Evolutionary conservation across 2,329 filamentous ascomycete genomes (phyloP), one percentile per base, ranked within the genome.

Genomic region (Neonectria punicea): DNA sequence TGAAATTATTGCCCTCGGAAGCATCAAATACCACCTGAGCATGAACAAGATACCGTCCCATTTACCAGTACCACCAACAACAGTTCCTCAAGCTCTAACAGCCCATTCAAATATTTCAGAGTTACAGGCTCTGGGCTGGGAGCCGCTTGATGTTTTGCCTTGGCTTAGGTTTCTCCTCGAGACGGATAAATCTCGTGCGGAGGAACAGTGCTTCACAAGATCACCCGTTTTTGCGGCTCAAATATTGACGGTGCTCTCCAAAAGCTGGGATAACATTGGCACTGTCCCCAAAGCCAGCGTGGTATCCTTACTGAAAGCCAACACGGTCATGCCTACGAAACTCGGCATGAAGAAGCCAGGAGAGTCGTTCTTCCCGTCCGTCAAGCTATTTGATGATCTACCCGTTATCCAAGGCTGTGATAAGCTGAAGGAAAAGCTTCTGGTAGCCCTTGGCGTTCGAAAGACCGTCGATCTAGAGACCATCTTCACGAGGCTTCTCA

Each of bases 401-500:
- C 94, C 96, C 0, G 90, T 91, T 13, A 89, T 98, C 2, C 88
- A 90, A 68, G 89, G 88, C 13, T 89, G 94, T 47, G 89, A 91
- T 44, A 88, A 90, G 34, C 87, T 98, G 13, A 98, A 98, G 76
- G 95, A 98, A 50, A 98, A 97, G 77, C 93, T 99, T 67, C 80
- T 99, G 47, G 82, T 87, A 3, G 88, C 92, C 2, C 83, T 99
- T 34, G 95, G 96, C 3, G 94, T 99, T 28, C 90, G 96, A 64
- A 98, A 98, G 81, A 99, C 96, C 0, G 90, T 99, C 20, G 96
- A 99, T 71, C 83, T 99, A 2, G 93, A 93, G 34, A 95, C 97
- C 32, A 97, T 99, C 32, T 98, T 99, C 74, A 92, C 92, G 25
- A 88, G 95, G 49, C 85, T 99, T 47, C 86, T 98, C 70, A 90